These are phyloP conservation scores for Cucumis hystrix DNA, from an alignment of 306 rosid species.

Conservation along the genomic window DNA sequence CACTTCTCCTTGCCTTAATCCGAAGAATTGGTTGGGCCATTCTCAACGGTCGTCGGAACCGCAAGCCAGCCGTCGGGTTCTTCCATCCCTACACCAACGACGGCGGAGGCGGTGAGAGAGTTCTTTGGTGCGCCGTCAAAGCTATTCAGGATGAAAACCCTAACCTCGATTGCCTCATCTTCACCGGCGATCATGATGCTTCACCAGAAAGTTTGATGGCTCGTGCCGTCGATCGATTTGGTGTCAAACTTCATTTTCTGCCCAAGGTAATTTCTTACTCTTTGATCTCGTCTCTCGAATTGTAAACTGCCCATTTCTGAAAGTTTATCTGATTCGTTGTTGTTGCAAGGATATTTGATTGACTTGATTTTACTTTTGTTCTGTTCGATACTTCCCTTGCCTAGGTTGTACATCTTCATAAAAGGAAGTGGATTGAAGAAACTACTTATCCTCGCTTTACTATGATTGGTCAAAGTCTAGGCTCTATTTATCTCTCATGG, in stretches of 20 bases:
- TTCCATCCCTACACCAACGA: slow-evolving; percentile 93
- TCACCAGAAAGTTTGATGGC: slow-evolving; percentile 46
- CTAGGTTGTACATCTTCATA: slow-evolving; percentile 74
- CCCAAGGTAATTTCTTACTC: slow-evolving; percentile 31
- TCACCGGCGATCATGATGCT: slow-evolving; percentile 89
- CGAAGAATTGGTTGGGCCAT: slow-evolving; percentile 14
- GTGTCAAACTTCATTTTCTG: slow-evolving; percentile 43
- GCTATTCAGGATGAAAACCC: slow-evolving; percentile 59
- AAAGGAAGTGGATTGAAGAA: slow-evolving; percentile 87
- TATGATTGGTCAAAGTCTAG: slow-evolving; percentile 88
- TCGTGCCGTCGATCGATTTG: slow-evolving; percentile 70
- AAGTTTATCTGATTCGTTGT: not conserved
- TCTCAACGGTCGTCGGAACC: slow-evolving; percentile 25
- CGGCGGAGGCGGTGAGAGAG: slow-evolving; percentile 90
- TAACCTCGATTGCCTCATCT: slow-evolving; percentile 43
- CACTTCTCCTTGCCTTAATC: slow-evolving; percentile 12
- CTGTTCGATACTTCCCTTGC: not conserved
- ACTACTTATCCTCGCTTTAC: slow-evolving; percentile 74
- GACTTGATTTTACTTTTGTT: not conserved
- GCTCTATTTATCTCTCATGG: slow-evolving; percentile 74
- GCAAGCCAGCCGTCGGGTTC: slow-evolving; percentile 62
- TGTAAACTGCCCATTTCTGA: not conserved
- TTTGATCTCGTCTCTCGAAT: not conserved
- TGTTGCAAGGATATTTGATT: not conserved
- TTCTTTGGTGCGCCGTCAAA: slow-evolving; percentile 86